phyloP scores from a whole-genome alignment of 1,139 yeast species.

The Candida mesenterica region DNA sequence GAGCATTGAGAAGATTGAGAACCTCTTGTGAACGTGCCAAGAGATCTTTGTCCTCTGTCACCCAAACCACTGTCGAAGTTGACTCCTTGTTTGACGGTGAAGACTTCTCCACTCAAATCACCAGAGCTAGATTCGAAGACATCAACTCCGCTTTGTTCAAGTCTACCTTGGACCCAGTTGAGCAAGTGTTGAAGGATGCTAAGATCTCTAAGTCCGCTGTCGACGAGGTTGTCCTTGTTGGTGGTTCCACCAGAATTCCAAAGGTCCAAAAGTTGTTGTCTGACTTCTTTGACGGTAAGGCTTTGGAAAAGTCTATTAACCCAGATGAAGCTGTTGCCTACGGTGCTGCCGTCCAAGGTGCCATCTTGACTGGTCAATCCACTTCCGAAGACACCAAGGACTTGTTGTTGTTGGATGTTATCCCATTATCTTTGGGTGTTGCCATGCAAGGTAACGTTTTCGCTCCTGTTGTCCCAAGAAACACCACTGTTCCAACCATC shows the following conservation, averaged over 20 bases:
- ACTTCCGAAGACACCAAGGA: slow-evolving; percentile 97
- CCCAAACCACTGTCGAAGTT: slow-evolving; percentile 95
- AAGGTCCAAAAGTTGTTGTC: slow-evolving; percentile 96
- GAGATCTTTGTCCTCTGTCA: slow-evolving; percentile 96
- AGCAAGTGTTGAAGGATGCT: slow-evolving; percentile 95
- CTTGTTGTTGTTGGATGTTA: slow-evolving; percentile 95
- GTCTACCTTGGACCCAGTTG: slow-evolving; percentile 95
- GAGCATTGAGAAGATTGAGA: slow-evolving; percentile 98
- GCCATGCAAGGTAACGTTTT: slow-evolving; percentile 99
- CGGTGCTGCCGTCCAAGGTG: slow-evolving; percentile 99
- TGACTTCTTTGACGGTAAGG: slow-evolving; percentile 98
- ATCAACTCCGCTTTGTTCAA: slow-evolving; percentile 94
- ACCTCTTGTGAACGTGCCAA: slow-evolving; percentile 99
- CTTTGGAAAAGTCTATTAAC: slow-evolving; percentile 94
- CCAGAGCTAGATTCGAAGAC: slow-evolving; percentile 99
- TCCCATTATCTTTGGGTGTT: slow-evolving; percentile 98
- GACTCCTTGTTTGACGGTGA: slow-evolving; percentile 96
- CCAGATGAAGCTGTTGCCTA: slow-evolving; percentile 99
- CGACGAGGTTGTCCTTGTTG: slow-evolving; percentile 96
- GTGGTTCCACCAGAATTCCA: slow-evolving; percentile 99
- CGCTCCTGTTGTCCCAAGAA: slow-evolving; percentile 99
- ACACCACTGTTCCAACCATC: slow-evolving; percentile 99
- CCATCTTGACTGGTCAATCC: slow-evolving; percentile 96
- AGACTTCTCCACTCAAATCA: slow-evolving; percentile 93
- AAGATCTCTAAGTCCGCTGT: slow-evolving; percentile 85